Percentiles rank a stretch among this genome's conserved stretches.
Conservation (phyloP, 1,284 basidiomycete species). For the Pyrrhoderma noxium region DNA sequence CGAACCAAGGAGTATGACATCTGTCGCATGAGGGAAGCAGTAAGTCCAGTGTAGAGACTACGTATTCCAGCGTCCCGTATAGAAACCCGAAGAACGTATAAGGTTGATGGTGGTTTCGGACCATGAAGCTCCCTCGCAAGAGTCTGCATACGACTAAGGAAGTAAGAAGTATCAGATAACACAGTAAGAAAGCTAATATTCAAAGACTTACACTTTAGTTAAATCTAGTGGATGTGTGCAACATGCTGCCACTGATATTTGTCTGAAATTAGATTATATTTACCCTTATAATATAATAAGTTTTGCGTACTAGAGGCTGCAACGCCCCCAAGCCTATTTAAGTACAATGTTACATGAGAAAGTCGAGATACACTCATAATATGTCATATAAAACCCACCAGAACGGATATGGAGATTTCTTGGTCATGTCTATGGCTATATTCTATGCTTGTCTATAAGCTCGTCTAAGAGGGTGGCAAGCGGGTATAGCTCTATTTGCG, state of each 20-base stretch:
- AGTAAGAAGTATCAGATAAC: slow-evolving; percentile 5
- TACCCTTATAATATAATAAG: too few species aligned
- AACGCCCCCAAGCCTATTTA: slow-evolving; percentile 1
- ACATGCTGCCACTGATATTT: slow-evolving; percentile 71
- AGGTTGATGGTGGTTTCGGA: slow-evolving; percentile 44
- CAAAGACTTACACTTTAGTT: slow-evolving; percentile 63
- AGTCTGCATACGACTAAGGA: slow-evolving; percentile 71
- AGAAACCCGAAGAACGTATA: slow-evolving; percentile 49
- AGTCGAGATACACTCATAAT: neutral
- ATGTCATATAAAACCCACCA: neutral
- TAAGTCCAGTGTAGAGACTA: slow-evolving; percentile 77
- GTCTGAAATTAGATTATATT: slow-evolving; percentile 1
- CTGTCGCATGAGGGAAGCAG: slow-evolving; percentile 80
- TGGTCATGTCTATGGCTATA: slow-evolving; percentile 3
- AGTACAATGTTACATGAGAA: neutral
- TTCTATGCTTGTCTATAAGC: neutral
- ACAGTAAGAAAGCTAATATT: neutral
- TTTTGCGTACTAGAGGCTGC: slow-evolving; percentile 10
- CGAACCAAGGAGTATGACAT: slow-evolving; percentile 91
- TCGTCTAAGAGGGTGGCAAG: neutral
- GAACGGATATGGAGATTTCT: slow-evolving; percentile 11
- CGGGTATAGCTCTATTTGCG: slow-evolving; percentile 7
- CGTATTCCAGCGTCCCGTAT: slow-evolving; percentile 56
- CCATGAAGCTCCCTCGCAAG: slow-evolving; percentile 31
- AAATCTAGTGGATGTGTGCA: slow-evolving; percentile 84